Evolutionary conservation across 2,329 filamentous ascomycete species (phyloP).

Genomic region (Calonectria hawksworthii): DNA sequence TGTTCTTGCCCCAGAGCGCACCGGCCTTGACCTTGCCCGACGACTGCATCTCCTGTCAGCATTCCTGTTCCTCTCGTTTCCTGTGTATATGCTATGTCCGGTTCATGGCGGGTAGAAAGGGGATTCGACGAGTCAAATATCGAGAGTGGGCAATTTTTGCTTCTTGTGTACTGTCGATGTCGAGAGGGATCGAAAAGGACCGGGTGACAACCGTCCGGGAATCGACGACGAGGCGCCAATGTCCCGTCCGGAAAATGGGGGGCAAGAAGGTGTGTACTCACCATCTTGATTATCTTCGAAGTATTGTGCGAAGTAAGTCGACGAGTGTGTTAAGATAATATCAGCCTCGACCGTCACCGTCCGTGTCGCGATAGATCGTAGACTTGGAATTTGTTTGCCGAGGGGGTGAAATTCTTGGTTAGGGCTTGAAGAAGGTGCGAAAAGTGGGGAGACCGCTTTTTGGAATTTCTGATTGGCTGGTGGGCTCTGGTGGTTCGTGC

Average conservation of each 20-base stretch:
- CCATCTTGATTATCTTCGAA: conserved; percentile 63
- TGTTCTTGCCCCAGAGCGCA: conserved; percentile 99
- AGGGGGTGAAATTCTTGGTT: conserved; percentile 53
- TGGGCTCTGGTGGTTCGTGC: conserved; percentile 16
- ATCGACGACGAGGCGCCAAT: conserved; percentile 34
- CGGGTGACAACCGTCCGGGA: conserved; percentile 27
- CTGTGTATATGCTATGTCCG: conserved; percentile 20
- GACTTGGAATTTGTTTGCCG: conserved; percentile 54
- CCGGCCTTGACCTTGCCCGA: conserved; percentile 88
- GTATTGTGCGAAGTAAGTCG: conserved; percentile 58
- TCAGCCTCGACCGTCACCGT: conserved; percentile 54
- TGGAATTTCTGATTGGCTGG: conserved; percentile 52
- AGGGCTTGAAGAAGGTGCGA: conserved; percentile 51
- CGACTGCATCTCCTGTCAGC: conserved; percentile 57
- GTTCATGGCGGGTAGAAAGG: conserved; percentile 29
- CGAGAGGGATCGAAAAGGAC: conserved; percentile 31
- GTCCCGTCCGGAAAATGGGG: conserved; percentile 26
- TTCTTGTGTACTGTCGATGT: conserved; percentile 32
- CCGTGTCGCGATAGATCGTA: conserved; percentile 53
- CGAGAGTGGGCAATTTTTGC: neutral
- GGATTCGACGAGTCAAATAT: conserved; percentile 26
- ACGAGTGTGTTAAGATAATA: conserved; percentile 52
- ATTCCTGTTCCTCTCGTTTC: conserved; percentile 38
- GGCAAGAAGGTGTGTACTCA: conserved; percentile 54
- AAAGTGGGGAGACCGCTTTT: conserved; percentile 30